Evolutionary conservation across 1,284 basidiomycete species (phyloP), one percentile per base, ranked within the genome.

Genomic region (Quambalaria eucalypti): DNA sequence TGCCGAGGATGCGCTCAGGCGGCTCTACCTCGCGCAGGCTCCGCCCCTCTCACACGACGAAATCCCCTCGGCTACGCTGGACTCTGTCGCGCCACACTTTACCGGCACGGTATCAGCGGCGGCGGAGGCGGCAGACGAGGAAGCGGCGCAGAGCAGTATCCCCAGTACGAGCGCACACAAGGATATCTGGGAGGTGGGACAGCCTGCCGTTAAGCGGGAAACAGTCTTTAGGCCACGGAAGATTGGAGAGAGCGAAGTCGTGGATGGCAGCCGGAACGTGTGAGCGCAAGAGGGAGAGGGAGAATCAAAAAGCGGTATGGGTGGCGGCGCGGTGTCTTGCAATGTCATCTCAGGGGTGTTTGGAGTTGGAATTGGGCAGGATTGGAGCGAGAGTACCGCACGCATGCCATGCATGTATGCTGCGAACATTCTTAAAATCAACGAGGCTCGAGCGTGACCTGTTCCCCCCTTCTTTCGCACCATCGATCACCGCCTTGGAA

Each of bases 1-100:
- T 21, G 88, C 88, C 3, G 88, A 90, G 76, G 87, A 90, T 71
- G 83, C 88, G 0, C 79, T 91, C 28, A 83, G 86, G 59, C 81
- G 87, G 31, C 79, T 91, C 28, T 90, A 88, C 77, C 81, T 90
- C 21, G 59, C 68, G 9, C 64, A 70, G 33, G 57, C 61, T 51
- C 88, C 88, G 10, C 77, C 83, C 50, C 80, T 85, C 61, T 76
- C 81, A 47, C 82, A 82, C 4, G 31, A 23, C 2, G 54, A 60
- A 42, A 21, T 69, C 54, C 69, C 71, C 2, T 67, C 66, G 23
- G 26, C 38, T 4, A 73, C 71, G 16, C 54, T 73, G 25, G 71
- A 73, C 54, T 42, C 28, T 0, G 23, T 52, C 31, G 31, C 31
- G 16, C 16, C 31, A 33, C 16, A 8, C 16, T 46, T 26, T 6